Percentiles rank a stretch among this genome's conserved stretches.
Evolutionary conservation across 352 stramenopile species (phyloP).

Genomic region (Pythium rishiriense): DNA sequence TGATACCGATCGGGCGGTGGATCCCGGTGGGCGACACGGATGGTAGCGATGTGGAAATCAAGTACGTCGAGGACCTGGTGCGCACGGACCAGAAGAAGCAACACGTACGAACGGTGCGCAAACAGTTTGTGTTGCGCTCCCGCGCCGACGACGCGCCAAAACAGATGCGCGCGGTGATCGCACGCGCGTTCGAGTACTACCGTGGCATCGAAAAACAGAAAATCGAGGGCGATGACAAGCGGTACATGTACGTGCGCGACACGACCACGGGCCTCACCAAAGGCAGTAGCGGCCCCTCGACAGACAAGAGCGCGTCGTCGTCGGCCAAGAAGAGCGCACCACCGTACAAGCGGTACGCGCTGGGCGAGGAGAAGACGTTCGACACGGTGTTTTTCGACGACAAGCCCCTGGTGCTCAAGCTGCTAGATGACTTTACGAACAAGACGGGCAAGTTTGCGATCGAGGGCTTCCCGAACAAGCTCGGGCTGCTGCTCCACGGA

Average conservation of each 20-base stretch:
- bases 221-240: slow-evolving; percentile 27
- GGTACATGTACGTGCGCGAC: slow-evolving; percentile 41
- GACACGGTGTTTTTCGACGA: slow-evolving; percentile 88
- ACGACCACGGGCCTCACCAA: slow-evolving; percentile 17
- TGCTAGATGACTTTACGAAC: slow-evolving; percentile 76
- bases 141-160: slow-evolving; percentile 24
- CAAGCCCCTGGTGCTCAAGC: slow-evolving; percentile 64
- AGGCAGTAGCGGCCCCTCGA: slow-evolving; percentile 10
- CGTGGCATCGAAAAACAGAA: slow-evolving; percentile 25
- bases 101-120: slow-evolving; percentile 7
- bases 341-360: slow-evolving; percentile 70
- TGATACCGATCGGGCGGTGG: slow-evolving; percentile 32
- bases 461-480: slow-evolving; percentile 89
- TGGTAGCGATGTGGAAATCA: slow-evolving; percentile 23
- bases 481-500: slow-evolving; percentile 84
- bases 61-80: slow-evolving; percentile 18
- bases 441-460: slow-evolving; percentile 84
- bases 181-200: slow-evolving; percentile 33
- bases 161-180: slow-evolving; percentile 39
- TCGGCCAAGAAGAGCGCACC: slow-evolving; percentile 11
- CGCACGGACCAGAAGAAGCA: not conserved
- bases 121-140: slow-evolving; percentile 26
- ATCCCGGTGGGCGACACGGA: slow-evolving; percentile 23
- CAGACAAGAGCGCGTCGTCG: slow-evolving; percentile 21
- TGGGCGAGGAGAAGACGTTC: slow-evolving; percentile 89